Evolutionary conservation across 176 grass and related monocot species (phyloP).

Genomic region (Carex littledalei): DNA sequence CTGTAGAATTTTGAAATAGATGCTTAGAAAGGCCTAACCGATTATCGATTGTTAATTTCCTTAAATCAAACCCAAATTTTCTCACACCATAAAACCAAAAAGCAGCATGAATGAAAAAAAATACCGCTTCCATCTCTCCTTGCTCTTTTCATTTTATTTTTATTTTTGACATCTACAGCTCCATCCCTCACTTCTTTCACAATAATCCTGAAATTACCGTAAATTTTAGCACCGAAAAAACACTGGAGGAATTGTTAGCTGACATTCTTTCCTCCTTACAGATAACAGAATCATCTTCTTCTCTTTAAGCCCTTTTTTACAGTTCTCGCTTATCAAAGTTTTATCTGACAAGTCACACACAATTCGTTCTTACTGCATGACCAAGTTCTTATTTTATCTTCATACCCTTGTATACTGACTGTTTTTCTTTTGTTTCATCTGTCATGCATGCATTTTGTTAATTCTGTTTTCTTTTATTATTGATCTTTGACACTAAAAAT

Average conservation of each 20-base stretch:
- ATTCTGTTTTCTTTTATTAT: background rate
- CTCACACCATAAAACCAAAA: background rate
- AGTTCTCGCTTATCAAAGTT: background rate
- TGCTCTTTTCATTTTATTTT: background rate
- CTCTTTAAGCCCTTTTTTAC: background rate
- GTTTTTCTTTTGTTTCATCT: background rate
- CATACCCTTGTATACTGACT: background rate
- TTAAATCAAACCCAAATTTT: background rate
- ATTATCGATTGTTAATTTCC: no score
- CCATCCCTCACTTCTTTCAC: background rate
- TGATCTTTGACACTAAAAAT: background rate
- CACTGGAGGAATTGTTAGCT: background rate
- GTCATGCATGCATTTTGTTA: background rate
- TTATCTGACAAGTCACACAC: background rate
- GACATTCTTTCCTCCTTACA: background rate
- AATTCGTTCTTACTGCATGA: background rate
- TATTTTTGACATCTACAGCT: background rate
- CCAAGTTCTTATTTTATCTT: background rate
- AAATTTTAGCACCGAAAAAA: background rate
- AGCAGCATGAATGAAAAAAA: background rate
- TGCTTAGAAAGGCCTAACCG: no score
- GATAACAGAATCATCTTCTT: background rate
- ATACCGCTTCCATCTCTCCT: background rate
- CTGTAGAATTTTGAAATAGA: no score
- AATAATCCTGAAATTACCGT: background rate